Evolutionary conservation across 2,329 filamentous ascomycete genomes (phyloP).

Genomic region (Trichoderma atrobrunneum): DNA sequence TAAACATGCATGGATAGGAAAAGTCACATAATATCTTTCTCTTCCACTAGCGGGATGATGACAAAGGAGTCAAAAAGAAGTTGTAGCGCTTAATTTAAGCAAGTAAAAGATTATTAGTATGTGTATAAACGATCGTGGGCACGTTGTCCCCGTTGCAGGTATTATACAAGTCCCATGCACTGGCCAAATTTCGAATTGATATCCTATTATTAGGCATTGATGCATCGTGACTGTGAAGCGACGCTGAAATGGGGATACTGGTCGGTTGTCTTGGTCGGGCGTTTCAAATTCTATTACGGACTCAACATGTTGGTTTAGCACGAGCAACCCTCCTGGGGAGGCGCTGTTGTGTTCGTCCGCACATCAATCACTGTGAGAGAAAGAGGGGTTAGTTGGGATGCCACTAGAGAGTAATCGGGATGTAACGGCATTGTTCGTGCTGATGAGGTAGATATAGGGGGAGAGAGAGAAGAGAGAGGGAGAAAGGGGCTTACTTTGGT

Average conservation of each 20-base stretch:
- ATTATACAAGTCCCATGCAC: conserved; percentile 36
- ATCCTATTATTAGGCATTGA: conserved; percentile 26
- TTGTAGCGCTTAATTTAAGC: neutral
- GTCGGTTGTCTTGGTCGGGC: neutral
- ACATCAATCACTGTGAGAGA: conserved; percentile 77
- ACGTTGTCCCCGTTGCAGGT: conserved; percentile 32
- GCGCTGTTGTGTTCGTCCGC: conserved; percentile 71
- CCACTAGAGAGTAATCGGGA: neutral
- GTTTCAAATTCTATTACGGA: neutral
- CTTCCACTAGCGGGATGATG: neutral
- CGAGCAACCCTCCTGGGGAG: conserved; percentile 68
- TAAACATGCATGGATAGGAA: neutral
- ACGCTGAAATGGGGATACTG: conserved; percentile 10
- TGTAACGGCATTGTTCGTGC: neutral
- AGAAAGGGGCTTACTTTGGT: conserved; percentile 64
- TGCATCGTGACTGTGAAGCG: conserved; percentile 1
- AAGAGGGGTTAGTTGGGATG: neutral
- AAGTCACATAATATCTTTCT: neutral
- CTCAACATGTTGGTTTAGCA: conserved; percentile 30
- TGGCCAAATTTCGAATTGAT: conserved; percentile 32
- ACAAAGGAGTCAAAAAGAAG: neutral
- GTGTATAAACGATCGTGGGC: conserved; percentile 33
- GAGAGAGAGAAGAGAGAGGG: neutral
- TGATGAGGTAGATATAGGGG: neutral
- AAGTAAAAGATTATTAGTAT: conserved; percentile 17